These are phyloP conservation scores for Pseudogymnoascus sp. DNA, from an alignment of 2,329 filamentous ascomycete genomes.

Conservation along the genomic window DNA sequence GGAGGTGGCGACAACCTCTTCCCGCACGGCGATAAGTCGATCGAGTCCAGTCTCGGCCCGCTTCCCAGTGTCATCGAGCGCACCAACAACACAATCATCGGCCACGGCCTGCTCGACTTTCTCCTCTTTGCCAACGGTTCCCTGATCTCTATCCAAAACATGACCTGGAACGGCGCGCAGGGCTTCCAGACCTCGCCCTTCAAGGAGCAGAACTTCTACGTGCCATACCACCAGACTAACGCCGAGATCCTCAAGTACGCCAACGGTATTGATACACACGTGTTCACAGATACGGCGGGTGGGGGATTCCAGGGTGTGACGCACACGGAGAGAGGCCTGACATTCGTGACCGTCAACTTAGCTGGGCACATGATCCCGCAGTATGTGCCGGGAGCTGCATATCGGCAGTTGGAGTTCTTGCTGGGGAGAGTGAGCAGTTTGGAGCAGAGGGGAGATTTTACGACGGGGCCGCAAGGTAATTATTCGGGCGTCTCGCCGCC, in stretches of 20 bases:
- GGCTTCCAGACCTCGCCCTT: constrained; percentile 45
- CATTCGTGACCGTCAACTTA: constrained; percentile 47
- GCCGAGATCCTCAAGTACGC: constrained; percentile 38
- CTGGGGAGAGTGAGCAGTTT: constrained; percentile 50
- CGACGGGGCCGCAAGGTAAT: constrained; percentile 22
- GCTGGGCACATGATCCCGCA: constrained; percentile 49
- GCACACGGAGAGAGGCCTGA: constrained; percentile 56
- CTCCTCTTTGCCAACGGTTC: constrained; percentile 57
- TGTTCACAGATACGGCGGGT: constrained; percentile 23
- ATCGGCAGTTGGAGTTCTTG: constrained; percentile 54
- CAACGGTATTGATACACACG: constrained; percentile 14
- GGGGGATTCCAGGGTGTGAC: constrained; percentile 38
- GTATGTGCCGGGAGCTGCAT: constrained; percentile 50
- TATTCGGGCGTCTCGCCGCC: constrained; percentile 16
- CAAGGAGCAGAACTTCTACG: constrained; percentile 19
- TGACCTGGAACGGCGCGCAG: constrained; percentile 61
- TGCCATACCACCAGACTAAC: constrained; percentile 39
- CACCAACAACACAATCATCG: constrained; percentile 53
- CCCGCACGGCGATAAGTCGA: constrained; percentile 39
- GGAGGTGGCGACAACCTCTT: constrained; percentile 38
- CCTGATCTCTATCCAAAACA: constrained; percentile 59
- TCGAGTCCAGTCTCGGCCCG: constrained; percentile 41
- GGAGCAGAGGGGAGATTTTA: constrained; percentile 22
- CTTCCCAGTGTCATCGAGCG: constrained; percentile 54
- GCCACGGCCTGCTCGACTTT: constrained; percentile 54